Evolutionary conservation across 2,329 filamentous ascomycete genomes (phyloP), one percentile per base, ranked within the genome.

Genomic region (Nigrospora osmanthi): DNA sequence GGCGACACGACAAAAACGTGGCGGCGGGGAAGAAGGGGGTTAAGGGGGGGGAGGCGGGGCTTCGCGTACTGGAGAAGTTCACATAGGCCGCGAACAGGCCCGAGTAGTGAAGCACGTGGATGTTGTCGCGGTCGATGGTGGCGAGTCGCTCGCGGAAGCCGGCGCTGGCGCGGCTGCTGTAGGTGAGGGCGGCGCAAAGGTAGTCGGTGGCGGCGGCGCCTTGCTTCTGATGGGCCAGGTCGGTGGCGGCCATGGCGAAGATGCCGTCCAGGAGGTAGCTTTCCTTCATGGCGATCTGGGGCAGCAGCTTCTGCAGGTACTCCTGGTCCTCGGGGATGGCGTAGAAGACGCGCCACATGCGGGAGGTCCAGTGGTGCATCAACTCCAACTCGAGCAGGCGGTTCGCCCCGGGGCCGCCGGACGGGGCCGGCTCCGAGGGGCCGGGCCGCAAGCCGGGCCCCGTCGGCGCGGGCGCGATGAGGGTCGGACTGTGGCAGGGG

Each of bases 301-400:
- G 39, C 14, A 41, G 39, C 31, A 33, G 31, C 16, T 41, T 33
- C 19, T 41, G 39, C 7, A 41, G 31, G 7, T 41, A 41, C 9
- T n/a, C 31, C 4, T 41, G 39, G 30, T 41, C 39, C 39, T 41
- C 39, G 16, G 39, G 39, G 12, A 41, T 23, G 16, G 13, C 39
- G 16, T 41, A 34, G 16, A 41, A 41, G 16, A 14, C 15, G 16
- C n/a, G 32, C 39, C 39, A 41, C 12, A 33, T 41, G 31, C 34
- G 32, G 11, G 39, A 33, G 12, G 39, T 41, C 31, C 39, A 41
- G 14, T 41, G 39, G 39, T 41, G 39, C 39, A 41, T 41, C 31
- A 41, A 19, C 30, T 41, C 39, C 16, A 41, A 33, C 31, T 41
- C 39, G 6, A 41, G 39, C 16, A 13, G 16, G 6, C 39, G 17